These are phyloP conservation scores for Tylopilus intermedius DNA, from an alignment of 768 basidiomycete species.

Conservation along the genomic window DNA sequence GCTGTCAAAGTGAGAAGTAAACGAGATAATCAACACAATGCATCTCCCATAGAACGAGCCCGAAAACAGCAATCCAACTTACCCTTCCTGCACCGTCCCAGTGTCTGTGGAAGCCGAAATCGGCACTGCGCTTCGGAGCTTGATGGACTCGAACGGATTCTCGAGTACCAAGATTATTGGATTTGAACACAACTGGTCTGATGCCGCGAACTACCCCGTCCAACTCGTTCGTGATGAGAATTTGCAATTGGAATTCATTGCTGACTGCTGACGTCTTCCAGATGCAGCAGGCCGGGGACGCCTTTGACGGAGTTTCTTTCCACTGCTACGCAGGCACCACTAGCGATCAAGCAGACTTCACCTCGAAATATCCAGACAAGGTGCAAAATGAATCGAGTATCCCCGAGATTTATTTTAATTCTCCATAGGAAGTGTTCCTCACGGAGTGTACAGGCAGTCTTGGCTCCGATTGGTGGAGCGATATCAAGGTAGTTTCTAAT, in stretches of 20 bases:
- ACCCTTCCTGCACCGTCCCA: slow-evolving; percentile 59
- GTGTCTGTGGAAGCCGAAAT: slow-evolving; percentile 55
- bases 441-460: slow-evolving; percentile 63
- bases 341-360: slow-evolving; percentile 51
- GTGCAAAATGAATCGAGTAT: slow-evolving; percentile 14
- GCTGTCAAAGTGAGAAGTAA: neutral
- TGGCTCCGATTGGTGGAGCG: slow-evolving; percentile 74
- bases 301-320: slow-evolving; percentile 64
- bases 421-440: slow-evolving; percentile 37
- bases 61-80: slow-evolving; percentile 55
- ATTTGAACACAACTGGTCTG: slow-evolving; percentile 71
- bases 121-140: slow-evolving; percentile 47
- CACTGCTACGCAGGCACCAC: slow-evolving; percentile 66
- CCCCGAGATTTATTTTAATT: neutral
- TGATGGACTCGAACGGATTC: slow-evolving; percentile 63
- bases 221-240: slow-evolving; percentile 37
- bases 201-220: slow-evolving; percentile 59
- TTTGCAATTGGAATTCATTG: neutral
- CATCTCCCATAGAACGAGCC: slow-evolving; percentile 44
- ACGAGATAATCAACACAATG: neutral
- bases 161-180: slow-evolving; percentile 59
- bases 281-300: slow-evolving; percentile 53
- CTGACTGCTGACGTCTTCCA: slow-evolving; percentile 14
- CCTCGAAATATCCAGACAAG: slow-evolving; percentile 51
- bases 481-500: slow-evolving; percentile 54